These are phyloP conservation scores for Diaporthe sp. DNA, from an alignment of 2,329 filamentous ascomycete species.

Conservation along the genomic window DNA sequence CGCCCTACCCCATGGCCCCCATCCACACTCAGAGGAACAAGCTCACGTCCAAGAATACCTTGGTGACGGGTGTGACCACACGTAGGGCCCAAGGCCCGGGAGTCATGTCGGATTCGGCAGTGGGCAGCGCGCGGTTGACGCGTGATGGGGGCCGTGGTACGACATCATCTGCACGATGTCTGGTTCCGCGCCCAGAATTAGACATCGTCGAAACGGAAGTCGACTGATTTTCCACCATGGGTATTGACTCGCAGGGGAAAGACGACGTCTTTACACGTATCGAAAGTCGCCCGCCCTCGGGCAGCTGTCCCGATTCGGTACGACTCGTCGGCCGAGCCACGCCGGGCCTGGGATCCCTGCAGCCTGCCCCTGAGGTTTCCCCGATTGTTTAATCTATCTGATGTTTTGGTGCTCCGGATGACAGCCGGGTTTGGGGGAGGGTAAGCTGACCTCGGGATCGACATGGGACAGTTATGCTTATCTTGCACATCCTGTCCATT, in stretches of 20 bases:
- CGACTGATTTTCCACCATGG: background rate
- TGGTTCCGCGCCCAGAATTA: background rate
- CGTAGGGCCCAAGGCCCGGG: background rate
- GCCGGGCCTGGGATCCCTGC: background rate
- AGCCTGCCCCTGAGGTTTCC: background rate
- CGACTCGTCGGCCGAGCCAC: slow-evolving; percentile 3
- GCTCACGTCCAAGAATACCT: background rate
- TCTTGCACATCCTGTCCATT: background rate
- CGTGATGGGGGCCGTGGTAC: background rate
- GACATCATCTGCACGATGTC: background rate
- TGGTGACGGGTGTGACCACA: background rate
- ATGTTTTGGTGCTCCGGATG: slow-evolving; percentile 28
- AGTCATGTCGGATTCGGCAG: slow-evolving; percentile 1
- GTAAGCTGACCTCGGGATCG: slow-evolving; percentile 28
- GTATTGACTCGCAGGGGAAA: background rate
- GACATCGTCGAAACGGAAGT: background rate
- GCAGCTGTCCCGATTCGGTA: slow-evolving; percentile 32
- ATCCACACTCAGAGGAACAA: background rate
- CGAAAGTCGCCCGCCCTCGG: background rate
- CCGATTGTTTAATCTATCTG: slow-evolving; percentile 32
- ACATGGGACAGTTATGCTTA: slow-evolving; percentile 25
- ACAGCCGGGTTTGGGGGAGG: slow-evolving; percentile 13
- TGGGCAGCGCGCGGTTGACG: slow-evolving; percentile 18
- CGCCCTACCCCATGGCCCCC: background rate
- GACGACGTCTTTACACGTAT: background rate